Conservation (phyloP, 176 grass and related monocot species). For the Thalia dealbata region DNA sequence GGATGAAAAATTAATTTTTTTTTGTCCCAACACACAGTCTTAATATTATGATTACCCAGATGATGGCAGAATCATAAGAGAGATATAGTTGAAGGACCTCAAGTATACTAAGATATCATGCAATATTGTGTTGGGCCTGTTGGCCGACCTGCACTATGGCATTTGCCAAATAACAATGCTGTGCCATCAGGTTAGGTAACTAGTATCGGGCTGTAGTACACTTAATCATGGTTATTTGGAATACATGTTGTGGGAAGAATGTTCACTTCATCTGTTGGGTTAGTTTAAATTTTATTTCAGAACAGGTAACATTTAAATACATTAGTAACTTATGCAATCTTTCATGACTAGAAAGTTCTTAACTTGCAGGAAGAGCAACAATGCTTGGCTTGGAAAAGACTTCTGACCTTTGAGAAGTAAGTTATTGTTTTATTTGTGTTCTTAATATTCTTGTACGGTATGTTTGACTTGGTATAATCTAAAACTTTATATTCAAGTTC, state of each 20-base stretch:
- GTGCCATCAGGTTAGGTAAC: no score
- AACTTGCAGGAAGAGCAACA: slow-evolving; percentile 72
- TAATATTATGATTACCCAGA: no score
- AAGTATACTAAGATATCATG: no score
- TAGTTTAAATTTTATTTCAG: not conserved
- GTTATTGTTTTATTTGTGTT: slow-evolving; percentile 12
- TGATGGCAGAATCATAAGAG: no score
- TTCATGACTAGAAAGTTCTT: not conserved
- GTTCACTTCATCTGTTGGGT: not conserved
- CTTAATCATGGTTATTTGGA: no score
- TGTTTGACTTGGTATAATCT: not conserved
- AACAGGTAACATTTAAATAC: not conserved
- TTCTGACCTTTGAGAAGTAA: slow-evolving; percentile 92
- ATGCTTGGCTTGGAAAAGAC: slow-evolving; percentile 83
- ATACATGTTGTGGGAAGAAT: not conserved
- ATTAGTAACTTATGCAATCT: not conserved
- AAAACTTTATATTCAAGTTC: not conserved
- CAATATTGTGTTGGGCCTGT: no score
- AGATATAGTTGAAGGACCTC: no score
- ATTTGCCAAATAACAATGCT: no score
- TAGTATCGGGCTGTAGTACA: no score
- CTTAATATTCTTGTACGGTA: slow-evolving; percentile 1
- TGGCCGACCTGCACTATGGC: no score
- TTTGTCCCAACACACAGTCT: no score
- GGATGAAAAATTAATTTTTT: no score